phyloP scores from a whole-genome alignment of 495 filamentous ascomycete species.

The Neurospora discreta region DNA sequence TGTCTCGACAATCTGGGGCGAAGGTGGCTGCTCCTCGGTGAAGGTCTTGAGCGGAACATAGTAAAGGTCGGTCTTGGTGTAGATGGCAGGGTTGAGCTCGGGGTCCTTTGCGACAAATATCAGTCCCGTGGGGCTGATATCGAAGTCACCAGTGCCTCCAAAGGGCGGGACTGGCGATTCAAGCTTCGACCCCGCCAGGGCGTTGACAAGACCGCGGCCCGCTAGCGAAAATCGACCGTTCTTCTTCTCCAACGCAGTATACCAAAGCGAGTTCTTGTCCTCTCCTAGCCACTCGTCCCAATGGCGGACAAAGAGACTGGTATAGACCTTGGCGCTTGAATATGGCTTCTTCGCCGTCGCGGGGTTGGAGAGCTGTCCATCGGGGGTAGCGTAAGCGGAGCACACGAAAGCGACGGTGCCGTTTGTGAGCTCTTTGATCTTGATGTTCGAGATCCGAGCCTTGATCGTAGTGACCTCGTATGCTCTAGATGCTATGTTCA shows the following conservation, averaged over 20 bases:
- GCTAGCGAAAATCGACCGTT: conserved; percentile 31
- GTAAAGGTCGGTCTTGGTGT: conserved; percentile 74
- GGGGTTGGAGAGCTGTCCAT: conserved; percentile 51
- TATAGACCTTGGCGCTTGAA: conserved; percentile 55
- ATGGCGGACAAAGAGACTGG: conserved; percentile 61
- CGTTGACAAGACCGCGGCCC: conserved; percentile 39
- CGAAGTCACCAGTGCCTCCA: conserved; percentile 44
- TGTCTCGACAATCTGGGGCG: conserved; percentile 36
- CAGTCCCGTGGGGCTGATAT: conserved; percentile 45
- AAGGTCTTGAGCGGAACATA: conserved; percentile 54
- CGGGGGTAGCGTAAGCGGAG: conserved; percentile 47
- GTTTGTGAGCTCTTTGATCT: conserved; percentile 48
- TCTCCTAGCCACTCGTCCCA: conserved; percentile 64
- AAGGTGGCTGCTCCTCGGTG: conserved; percentile 36
- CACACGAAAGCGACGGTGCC: conserved; percentile 61
- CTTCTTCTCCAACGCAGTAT: conserved; percentile 47
- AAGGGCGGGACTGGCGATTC: conserved; percentile 52
- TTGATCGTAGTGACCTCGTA: conserved; percentile 51
- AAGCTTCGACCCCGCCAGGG: conserved; percentile 44
- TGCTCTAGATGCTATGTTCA: conserved; percentile 17
- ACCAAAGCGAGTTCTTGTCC: conserved; percentile 63
- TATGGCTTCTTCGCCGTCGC: conserved; percentile 42
- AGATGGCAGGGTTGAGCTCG: conserved; percentile 58
- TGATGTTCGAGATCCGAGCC: conserved; percentile 64
- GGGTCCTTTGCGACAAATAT: conserved; percentile 85